Base-by-base conservation (phyloP, 164 flowering plant species). In the Macadamia integrifolia region DNA sequence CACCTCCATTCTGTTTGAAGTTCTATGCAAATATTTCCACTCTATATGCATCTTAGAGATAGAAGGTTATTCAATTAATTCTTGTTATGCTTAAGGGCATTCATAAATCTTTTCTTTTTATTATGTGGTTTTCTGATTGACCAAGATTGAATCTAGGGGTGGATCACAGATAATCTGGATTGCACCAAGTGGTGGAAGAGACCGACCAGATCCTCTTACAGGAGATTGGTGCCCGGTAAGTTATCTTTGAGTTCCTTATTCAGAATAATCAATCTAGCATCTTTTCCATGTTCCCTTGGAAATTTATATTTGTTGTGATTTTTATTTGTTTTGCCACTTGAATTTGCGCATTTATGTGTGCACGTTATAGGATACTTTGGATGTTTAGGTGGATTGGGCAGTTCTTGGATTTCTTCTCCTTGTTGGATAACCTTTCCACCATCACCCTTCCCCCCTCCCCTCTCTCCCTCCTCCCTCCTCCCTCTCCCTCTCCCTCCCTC, bases 111-210 rank as follows among this genome's bases (percentile, higher is more conserved):
- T 57, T 49, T 6, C 8, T 31, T 31, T 44, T 56, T 11, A 50
- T 60, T 30, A 58, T 65, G 30, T 61, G 60, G 50, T 58, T 43
- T 68, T 76, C 66, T 74, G 61, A 72, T 35, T 18, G 29, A 35
- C 48, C 29, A 28, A 67, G 28, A 58, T 65, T 72, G 28, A 61
- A n/a, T 78, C 48, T 74, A 91, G 97, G 87, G 80, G 78, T 64
- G 97, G 99, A 56, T 86, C 97, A 65, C 90, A 86, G 76, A 81
- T 92, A 69, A 80, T 94, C 58, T 94, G 99, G 99, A 94, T 94
- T 79, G 99, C 99, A 72, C 97, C 99, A 42, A 94, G 99, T 85
- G 99, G 99, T 69, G 99, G 99, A 67, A 87, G 99, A 77, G 99
- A 94, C 67, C 91, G 99, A 18, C 96, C 95, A 64, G 87, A 94